Evolutionary conservation across 2,329 filamentous ascomycete genomes (phyloP).

Genomic region (Hirsutella minnesotensis): DNA sequence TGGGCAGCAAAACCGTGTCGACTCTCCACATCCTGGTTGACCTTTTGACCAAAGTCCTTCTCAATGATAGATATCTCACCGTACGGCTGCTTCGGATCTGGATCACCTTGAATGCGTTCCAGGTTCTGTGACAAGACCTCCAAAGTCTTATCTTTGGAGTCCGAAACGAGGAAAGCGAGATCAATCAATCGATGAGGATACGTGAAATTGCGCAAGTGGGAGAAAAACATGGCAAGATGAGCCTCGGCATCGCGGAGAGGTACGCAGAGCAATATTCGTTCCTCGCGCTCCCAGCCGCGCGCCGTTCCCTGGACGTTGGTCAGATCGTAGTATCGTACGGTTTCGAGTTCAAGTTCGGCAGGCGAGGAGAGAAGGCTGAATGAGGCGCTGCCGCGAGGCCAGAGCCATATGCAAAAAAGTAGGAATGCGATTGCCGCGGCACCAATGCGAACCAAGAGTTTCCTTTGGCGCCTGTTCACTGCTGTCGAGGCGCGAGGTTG

Average conservation of each 20-base stretch:
- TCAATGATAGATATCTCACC: constrained; percentile 97
- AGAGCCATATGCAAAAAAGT: constrained; percentile 63
- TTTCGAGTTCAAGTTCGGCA: constrained; percentile 74
- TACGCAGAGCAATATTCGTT: constrained; percentile 89
- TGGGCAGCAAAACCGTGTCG: constrained; percentile 96
- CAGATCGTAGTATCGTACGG: constrained; percentile 93
- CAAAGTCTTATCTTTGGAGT: constrained; percentile 88
- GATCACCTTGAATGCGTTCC: constrained; percentile 65
- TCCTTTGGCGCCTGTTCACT: constrained; percentile 60
- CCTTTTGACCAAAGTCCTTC: constrained; percentile 97
- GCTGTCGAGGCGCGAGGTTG: constrained; percentile 68
- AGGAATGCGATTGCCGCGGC: constrained; percentile 45
- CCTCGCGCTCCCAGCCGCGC: constrained; percentile 89
- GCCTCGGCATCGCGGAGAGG: constrained; percentile 85
- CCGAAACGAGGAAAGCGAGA: constrained; percentile 89
- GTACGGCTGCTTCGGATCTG: constrained; percentile 71
- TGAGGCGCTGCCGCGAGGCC: constrained; percentile 54
- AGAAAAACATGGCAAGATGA: constrained; percentile 96
- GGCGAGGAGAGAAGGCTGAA: constrained; percentile 57
- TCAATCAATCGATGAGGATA: constrained; percentile 96
- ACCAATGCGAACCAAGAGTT: constrained; percentile 57
- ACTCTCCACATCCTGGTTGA: constrained; percentile 95
- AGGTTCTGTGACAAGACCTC: constrained; percentile 63
- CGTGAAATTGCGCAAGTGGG: constrained; percentile 90
- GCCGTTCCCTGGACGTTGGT: constrained; percentile 84